Evolutionary conservation across 2,329 filamentous ascomycete species (phyloP).

Genomic region (Pseudocercospora musae): DNA sequence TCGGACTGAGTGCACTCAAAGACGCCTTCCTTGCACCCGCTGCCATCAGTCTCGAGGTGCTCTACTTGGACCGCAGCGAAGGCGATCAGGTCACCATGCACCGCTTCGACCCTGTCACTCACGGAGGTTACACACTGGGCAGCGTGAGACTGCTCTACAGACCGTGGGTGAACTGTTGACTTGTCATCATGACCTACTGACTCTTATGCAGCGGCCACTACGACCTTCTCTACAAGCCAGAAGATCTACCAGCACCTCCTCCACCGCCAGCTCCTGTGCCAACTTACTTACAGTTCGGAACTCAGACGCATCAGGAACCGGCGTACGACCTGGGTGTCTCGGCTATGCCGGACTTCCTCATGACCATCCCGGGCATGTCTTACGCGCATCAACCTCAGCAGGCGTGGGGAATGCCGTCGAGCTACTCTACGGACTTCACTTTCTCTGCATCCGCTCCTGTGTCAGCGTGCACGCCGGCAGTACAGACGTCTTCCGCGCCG

Average conservation of each 20-base stretch:
- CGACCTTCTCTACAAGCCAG: conserved; percentile 80
- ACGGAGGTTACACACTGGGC: conserved; percentile 49
- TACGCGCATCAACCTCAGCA: conserved; percentile 25
- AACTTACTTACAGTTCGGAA: conserved; percentile 36
- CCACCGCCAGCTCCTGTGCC: conserved; percentile 30
- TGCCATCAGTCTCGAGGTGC: conserved; percentile 77
- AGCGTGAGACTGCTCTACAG: conserved; percentile 66
- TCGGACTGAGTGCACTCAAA: conserved; percentile 75
- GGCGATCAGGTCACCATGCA: conserved; percentile 73
- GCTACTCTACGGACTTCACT: conserved; percentile 27
- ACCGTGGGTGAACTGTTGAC: conserved; percentile 49
- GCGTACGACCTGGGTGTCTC: conserved; percentile 30
- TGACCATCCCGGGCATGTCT: conserved; percentile 48
- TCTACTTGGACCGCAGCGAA: conserved; percentile 83
- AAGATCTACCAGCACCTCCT: conserved; percentile 43
- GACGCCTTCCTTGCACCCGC: conserved; percentile 77
- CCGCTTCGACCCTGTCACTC: conserved; percentile 53
- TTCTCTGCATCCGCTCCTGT: conserved; percentile 27
- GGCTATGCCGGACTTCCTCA: conserved; percentile 38
- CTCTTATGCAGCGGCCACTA: conserved; percentile 69
- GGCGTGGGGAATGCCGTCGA: conserved; percentile 20
- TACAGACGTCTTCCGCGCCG: conserved; percentile 26
- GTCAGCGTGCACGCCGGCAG: conserved; percentile 25
- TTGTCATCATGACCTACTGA: conserved; percentile 20
- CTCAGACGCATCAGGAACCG: conserved; percentile 27